Percentiles rank a stretch among this genome's conserved stretches.
Conservation (phyloP, 2,329 filamentous ascomycete genomes). For the Aspergillus transmontanensis region DNA sequence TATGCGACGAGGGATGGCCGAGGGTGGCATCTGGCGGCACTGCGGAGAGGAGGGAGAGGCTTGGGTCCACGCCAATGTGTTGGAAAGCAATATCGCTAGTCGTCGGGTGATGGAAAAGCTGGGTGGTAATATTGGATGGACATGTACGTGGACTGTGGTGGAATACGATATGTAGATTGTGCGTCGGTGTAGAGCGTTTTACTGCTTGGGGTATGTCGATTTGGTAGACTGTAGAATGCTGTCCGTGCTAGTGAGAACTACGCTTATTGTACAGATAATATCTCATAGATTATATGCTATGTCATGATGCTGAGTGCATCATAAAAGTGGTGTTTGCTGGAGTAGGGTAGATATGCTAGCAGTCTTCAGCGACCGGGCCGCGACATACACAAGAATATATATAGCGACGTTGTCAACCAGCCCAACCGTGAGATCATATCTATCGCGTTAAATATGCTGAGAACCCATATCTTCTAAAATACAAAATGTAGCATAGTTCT, state of each 20-base stretch:
- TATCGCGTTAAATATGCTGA: neutral
- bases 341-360: too few relatives aligned
- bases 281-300: neutral
- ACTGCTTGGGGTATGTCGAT: too few relatives aligned
- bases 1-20: conserved; percentile 32
- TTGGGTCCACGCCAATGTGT: conserved; percentile 45
- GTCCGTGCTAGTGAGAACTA: neutral
- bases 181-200: neutral
- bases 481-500: too few relatives aligned
- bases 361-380: too few relatives aligned
- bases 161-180: conserved; percentile 21
- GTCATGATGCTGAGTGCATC: neutral
- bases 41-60: conserved; percentile 16
- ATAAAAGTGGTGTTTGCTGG: neutral
- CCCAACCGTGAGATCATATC: neutral
- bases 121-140: conserved; percentile 39
- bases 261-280: neutral
- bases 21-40: conserved; percentile 24
- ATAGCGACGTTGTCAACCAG: neutral
- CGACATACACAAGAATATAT: neutral
- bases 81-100: conserved; percentile 38
- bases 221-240: neutral
- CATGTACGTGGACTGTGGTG: conserved; percentile 41
- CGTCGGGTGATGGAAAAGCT: conserved; percentile 49
- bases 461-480: too few relatives aligned